Conservation (phyloP, 352 stramenopile species). For the Globisporangium mamillatum region DNA sequence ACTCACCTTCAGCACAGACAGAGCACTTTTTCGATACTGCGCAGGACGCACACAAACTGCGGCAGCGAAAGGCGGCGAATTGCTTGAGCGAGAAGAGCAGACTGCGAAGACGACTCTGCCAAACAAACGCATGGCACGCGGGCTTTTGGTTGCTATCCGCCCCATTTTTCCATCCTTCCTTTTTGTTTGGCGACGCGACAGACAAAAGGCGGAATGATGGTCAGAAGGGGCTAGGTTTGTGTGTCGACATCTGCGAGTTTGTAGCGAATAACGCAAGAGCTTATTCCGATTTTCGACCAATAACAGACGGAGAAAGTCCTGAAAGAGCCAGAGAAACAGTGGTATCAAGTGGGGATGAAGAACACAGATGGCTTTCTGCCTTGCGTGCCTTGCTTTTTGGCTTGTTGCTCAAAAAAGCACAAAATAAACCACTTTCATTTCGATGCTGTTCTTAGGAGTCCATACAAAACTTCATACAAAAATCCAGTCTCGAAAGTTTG, state of each 20-base stretch:
- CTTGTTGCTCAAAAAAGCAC: not conserved
- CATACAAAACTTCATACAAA: too few relatives aligned
- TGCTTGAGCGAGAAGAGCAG: conserved; percentile 5
- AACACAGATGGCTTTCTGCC: not conserved
- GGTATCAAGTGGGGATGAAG: not conserved
- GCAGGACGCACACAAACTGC: not conserved
- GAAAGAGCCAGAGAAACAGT: conserved; percentile 15
- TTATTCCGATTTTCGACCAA: conserved; percentile 3
- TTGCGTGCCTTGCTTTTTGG: conserved; percentile 6
- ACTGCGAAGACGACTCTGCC: conserved; percentile 11
- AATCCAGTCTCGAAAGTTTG: too few relatives aligned
- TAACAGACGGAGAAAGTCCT: not conserved
- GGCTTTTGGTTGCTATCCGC: not conserved
- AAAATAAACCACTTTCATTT: too few relatives aligned
- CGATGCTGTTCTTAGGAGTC: too few relatives aligned
- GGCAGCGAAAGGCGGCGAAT: conserved; percentile 1
- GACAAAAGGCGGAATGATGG: not conserved
- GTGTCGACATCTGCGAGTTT: not conserved
- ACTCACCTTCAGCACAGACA: not conserved
- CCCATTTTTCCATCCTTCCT: conserved; percentile 5
- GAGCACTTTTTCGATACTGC: conserved; percentile 14
- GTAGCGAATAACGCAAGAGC: conserved; percentile 1
- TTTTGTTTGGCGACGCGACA: not conserved
- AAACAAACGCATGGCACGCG: not conserved
- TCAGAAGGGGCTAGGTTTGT: not conserved